A percentile compares a stretch with the other conserved stretches of the same genome.
phyloP scores from a whole-genome alignment of 2,329 filamentous ascomycete species.

The Cercospora zeina region DNA sequence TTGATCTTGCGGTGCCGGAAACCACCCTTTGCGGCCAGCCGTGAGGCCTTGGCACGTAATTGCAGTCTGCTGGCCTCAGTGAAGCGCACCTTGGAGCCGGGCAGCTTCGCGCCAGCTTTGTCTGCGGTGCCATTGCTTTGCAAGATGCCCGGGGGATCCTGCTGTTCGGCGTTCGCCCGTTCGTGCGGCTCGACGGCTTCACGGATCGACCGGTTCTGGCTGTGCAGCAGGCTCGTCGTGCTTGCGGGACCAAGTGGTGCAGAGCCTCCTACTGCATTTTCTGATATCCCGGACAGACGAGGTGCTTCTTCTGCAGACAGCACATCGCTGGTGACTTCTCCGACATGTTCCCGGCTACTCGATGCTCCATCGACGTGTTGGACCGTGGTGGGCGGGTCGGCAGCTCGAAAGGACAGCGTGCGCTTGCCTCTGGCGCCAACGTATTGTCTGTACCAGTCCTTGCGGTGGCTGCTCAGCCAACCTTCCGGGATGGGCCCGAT shows the following conservation, averaged over 20 bases:
- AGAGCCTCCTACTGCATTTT: slow-evolving; percentile 9
- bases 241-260: slow-evolving; percentile 28
- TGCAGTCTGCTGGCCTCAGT: slow-evolving; percentile 37
- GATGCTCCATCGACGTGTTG: slow-evolving; percentile 6
- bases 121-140: slow-evolving; percentile 20
- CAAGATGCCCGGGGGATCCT: slow-evolving; percentile 18
- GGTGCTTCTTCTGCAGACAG: slow-evolving; percentile 8
- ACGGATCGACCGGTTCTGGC: slow-evolving; percentile 24
- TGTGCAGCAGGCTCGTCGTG: slow-evolving; percentile 35
- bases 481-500: slow-evolving; percentile 66
- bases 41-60: slow-evolving; percentile 36
- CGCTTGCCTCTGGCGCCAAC: slow-evolving; percentile 42
- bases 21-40: slow-evolving; percentile 35
- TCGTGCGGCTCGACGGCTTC: slow-evolving; percentile 20
- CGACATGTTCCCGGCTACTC: slow-evolving; percentile 3
- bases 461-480: slow-evolving; percentile 64
- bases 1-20: slow-evolving; percentile 42
- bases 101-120: slow-evolving; percentile 24
- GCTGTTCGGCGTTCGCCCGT: slow-evolving; percentile 16
- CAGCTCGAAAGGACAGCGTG: slow-evolving; percentile 36
- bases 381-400: slow-evolving; percentile 24
- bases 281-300: slow-evolving; percentile 16
- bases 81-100: slow-evolving; percentile 35
- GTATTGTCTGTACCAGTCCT: slow-evolving; percentile 62
- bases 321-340: slow-evolving; percentile 8